Base-by-base conservation (phyloP, 2,329 filamentous ascomycete species). In the Alternaria hordeiaustralica region DNA sequence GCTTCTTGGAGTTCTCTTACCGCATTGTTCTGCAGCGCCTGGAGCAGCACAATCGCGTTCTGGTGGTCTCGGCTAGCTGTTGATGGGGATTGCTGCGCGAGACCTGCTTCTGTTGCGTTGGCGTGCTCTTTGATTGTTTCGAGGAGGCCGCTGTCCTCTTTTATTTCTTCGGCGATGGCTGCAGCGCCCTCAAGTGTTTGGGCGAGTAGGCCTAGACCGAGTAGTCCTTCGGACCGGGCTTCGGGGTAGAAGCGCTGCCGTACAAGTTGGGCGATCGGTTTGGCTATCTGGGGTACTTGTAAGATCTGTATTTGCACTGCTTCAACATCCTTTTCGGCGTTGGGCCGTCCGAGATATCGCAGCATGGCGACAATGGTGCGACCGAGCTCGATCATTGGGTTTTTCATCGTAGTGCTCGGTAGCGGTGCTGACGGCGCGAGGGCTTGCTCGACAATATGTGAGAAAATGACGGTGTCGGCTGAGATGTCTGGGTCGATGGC, bases 351-450 rank as follows among this genome's bases (percentile, higher is more conserved):
- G 1, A 74, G 64, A 18, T 67, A 64, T 23, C 68, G 60, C 21
- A 71, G 53, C 58, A 71, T 64, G 18, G 71, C 65, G n/a, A 79
- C 66, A 6, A 79, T 71, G 6, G 71, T 72, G 1, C 75, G 68
- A 2, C 73, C 74, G 12, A 78, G 65, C 64, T 80, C 78, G 33
- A 80, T 72, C 66, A 71, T 74, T n/a, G 75, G 66, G n/a, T 78
- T 79, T 62, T 79, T 80, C 77, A 80, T 79, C 1, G 75, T 63
- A n/a, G 75, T 77, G 58, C 78, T 80, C 5, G 78, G 77, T 3
- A 79, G 28, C 25, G 78, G 75, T 18, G 64, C 67, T 3, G 75
- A 70, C 15, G 76, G 73, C n/a, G 66, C 67, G 6, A 78, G 66
- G 25, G 77, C 73, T 45, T 78, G 75, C 28, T 71, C 68, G 30